Evolutionary conservation across 2,329 filamentous ascomycete genomes (phyloP).

Genomic region (Colletotrichum chrysophilum): DNA sequence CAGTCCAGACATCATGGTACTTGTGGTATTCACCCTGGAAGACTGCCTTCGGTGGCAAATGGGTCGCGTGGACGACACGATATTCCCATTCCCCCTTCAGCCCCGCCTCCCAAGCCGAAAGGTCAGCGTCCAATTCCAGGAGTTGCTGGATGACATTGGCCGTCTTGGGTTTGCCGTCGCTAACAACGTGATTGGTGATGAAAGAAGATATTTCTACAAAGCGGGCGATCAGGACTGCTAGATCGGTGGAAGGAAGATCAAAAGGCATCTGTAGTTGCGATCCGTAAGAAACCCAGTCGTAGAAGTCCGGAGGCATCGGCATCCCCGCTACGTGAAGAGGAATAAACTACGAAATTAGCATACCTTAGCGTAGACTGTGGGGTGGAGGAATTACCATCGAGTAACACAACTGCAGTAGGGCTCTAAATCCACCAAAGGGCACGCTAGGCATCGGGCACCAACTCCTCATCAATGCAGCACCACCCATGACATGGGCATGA

Average conservation of each 20-base stretch:
- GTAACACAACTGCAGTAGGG: conserved; percentile 60
- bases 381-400: conserved; percentile 51
- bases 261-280: conserved; percentile 35
- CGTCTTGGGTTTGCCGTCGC: conserved; percentile 41
- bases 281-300: conserved; percentile 47
- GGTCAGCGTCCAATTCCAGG: conserved; percentile 41
- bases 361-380: neutral
- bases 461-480: conserved; percentile 60
- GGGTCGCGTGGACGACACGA: conserved; percentile 32
- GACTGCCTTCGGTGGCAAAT: conserved; percentile 44
- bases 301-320: conserved; percentile 44
- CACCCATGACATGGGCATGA: conserved; percentile 64
- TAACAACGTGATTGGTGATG: conserved; percentile 36
- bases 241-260: conserved; percentile 44
- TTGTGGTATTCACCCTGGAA: conserved; percentile 60
- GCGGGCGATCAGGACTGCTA: conserved; percentile 44
- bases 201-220: conserved; percentile 44
- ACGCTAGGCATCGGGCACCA: conserved; percentile 43
- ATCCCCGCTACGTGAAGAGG: conserved; percentile 45
- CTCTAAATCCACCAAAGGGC: conserved; percentile 51
- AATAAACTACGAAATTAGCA: conserved; percentile 43
- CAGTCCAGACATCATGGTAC: conserved; percentile 59
- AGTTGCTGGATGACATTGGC: conserved; percentile 41
- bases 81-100: conserved; percentile 43
- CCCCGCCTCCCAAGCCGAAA: conserved; percentile 43